Evolutionary conservation across 352 stramenopile genomes (phyloP).

Genomic region (Globisporangium ultimum): DNA sequence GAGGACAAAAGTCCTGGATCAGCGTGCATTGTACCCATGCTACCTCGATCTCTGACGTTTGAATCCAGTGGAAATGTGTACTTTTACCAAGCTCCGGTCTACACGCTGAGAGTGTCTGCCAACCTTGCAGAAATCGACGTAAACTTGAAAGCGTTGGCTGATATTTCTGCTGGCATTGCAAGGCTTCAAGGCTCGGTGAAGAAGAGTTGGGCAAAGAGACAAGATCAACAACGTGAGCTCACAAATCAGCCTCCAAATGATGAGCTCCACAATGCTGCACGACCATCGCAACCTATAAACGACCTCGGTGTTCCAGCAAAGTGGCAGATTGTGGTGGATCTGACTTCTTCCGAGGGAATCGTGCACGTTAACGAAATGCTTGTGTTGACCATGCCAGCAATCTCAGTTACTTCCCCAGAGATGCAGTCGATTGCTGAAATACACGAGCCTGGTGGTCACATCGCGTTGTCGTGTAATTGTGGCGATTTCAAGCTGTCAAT

Average conservation of each 20-base stretch:
- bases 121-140: conserved; percentile 7
- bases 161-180: background rate
- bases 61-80: background rate
- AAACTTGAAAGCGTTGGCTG: conserved; percentile 6
- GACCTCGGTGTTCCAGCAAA: conserved; percentile 1
- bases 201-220: background rate
- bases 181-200: background rate
- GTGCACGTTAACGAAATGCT: conserved; percentile 14
- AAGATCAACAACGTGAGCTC: background rate
- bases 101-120: conserved; percentile 1
- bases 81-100: background rate
- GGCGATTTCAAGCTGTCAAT: conserved; percentile 7
- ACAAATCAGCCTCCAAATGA: background rate
- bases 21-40: conserved; percentile 4
- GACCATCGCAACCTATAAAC: background rate
- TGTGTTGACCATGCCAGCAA: conserved; percentile 3
- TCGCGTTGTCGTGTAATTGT: conserved; percentile 6
- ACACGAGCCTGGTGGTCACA: conserved; percentile 2
- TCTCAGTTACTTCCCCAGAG: conserved; percentile 6
- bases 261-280: background rate
- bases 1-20: background rate
- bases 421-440: background rate
- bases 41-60: conserved; percentile 1
- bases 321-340: conserved; percentile 5
- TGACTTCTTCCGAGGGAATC: background rate